Evolutionary conservation across 139 green algal species (phyloP).

Genomic region (Tetraselmis chui): DNA sequence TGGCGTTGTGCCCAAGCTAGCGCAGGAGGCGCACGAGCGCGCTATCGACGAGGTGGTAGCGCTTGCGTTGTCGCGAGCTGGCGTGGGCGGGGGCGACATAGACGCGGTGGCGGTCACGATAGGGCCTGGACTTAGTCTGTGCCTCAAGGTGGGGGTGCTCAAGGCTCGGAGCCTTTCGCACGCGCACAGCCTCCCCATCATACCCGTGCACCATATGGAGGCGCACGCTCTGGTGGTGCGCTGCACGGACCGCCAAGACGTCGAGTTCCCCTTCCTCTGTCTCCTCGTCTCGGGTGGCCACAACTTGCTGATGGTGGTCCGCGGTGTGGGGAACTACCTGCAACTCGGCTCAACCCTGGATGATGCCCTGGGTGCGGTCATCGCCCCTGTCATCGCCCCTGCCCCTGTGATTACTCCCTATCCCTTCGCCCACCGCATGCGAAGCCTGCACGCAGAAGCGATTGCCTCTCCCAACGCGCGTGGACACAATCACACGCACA

Average conservation of each 20-base stretch:
- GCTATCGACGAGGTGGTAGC: conserved; percentile 87
- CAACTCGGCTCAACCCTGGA: conserved; percentile 88
- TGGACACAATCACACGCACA: no score
- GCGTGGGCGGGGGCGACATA: conserved; percentile 38
- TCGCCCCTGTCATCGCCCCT: not conserved
- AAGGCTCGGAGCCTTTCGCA: conserved; percentile 74
- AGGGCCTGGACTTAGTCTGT: conserved; percentile 88
- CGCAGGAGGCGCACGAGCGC: conserved; percentile 74
- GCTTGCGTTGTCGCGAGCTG: conserved; percentile 51
- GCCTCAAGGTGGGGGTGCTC: conserved; percentile 86
- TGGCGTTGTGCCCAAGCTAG: conserved; percentile 90
- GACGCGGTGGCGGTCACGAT: conserved; percentile 89
- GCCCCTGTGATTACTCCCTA: not conserved
- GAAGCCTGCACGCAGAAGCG: no score
- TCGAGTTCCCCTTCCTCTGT: conserved; percentile 88
- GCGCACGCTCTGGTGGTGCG: conserved; percentile 82
- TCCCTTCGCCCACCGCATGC: not conserved
- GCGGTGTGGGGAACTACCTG: conserved; percentile 80
- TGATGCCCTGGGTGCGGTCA: conserved; percentile 76
- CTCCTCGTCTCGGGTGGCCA: conserved; percentile 90
- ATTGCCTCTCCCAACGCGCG: no score
- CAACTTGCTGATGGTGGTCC: conserved; percentile 88
- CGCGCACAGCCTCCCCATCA: conserved; percentile 55
- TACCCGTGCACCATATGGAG: conserved; percentile 97
- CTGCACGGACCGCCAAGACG: not conserved